Conservation (phyloP, 2,329 filamentous ascomycete species). For the Alternaria rosae region DNA sequence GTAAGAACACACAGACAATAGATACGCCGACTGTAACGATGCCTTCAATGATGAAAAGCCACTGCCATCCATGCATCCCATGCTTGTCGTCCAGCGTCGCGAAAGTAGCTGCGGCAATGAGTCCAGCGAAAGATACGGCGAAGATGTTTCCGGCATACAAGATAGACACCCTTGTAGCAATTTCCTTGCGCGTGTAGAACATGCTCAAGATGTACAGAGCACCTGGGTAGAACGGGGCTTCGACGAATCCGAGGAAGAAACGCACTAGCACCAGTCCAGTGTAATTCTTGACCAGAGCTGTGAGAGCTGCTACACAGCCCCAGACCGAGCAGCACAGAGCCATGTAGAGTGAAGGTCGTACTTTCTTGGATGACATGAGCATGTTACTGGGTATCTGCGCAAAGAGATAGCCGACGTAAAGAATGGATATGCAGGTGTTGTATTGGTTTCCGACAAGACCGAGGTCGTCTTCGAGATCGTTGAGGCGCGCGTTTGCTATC, state of each 20-base stretch:
- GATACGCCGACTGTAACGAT: constrained; percentile 5
- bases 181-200: constrained; percentile 67
- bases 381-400: constrained; percentile 54
- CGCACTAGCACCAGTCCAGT: constrained; percentile 36
- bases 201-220: constrained; percentile 67
- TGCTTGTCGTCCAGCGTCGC: constrained; percentile 23
- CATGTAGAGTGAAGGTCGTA: constrained; percentile 44
- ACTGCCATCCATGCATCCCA: constrained; percentile 44
- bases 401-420: constrained; percentile 59
- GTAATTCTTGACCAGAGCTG: constrained; percentile 37
- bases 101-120: constrained; percentile 49
- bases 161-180: constrained; percentile 40
- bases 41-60: constrained; percentile 15
- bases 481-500: constrained; percentile 63
- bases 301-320: constrained; percentile 41
- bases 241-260: constrained; percentile 40
- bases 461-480: constrained; percentile 33
- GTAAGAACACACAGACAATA: constrained; percentile 30
- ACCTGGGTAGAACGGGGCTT: constrained; percentile 64
- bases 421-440: constrained; percentile 64
- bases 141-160: constrained; percentile 50
- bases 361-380: constrained; percentile 47
- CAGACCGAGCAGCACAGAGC: constrained; percentile 42
- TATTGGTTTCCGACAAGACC: constrained; percentile 63
- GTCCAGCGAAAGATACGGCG: constrained; percentile 50